These are phyloP conservation scores for Aspergillaceae sp. DNA, from an alignment of 2,329 filamentous ascomycete species.

Conservation along the genomic window DNA sequence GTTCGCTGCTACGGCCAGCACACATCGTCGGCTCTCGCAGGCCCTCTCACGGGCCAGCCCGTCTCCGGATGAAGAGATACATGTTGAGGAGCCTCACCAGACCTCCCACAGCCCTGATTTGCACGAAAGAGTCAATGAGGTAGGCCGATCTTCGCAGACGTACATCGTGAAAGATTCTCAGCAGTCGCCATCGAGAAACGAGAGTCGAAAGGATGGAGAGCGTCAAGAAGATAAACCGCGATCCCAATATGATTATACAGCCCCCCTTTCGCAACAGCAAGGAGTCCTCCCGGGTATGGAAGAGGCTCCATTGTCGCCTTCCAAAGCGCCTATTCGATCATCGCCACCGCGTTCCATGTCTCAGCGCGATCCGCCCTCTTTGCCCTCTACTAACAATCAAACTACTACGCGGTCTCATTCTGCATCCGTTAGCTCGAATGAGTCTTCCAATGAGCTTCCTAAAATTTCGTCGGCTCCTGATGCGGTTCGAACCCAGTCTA, in stretches of 20 bases:
- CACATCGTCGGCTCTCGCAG: slow-evolving; percentile 33
- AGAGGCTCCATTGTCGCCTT: slow-evolving; percentile 8
- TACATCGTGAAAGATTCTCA: slow-evolving; percentile 32
- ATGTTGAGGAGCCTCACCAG: slow-evolving; percentile 2
- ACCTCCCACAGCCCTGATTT: slow-evolving; percentile 1
- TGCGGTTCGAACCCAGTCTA: slow-evolving; percentile 8
- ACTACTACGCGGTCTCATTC: slow-evolving; percentile 4
- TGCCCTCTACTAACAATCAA: slow-evolving; percentile 2
- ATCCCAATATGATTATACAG: neutral
- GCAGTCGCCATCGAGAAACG: slow-evolving; percentile 17
- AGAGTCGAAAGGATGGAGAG: slow-evolving; percentile 1
- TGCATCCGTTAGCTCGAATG: slow-evolving; percentile 5
- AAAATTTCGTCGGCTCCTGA: slow-evolving; percentile 5
- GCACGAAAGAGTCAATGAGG: slow-evolving; percentile 5
- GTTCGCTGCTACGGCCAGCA: slow-evolving; percentile 22
- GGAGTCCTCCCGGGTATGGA: slow-evolving; percentile 7
- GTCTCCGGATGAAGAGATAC: slow-evolving; percentile 5
- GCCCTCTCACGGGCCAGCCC: slow-evolving; percentile 20
- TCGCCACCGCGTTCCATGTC: slow-evolving; percentile 16
- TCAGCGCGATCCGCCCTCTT: slow-evolving; percentile 7
- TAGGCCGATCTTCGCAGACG: slow-evolving; percentile 21
- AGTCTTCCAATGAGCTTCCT: slow-evolving; percentile 3
- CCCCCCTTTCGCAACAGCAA: slow-evolving; percentile 3
- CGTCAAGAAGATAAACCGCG: slow-evolving; percentile 1
- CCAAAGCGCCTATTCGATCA: slow-evolving; percentile 10